These are phyloP conservation scores for Coemansia sp. DNA, from an alignment of 192 early-diverging fungal species.

Conservation along the genomic window DNA sequence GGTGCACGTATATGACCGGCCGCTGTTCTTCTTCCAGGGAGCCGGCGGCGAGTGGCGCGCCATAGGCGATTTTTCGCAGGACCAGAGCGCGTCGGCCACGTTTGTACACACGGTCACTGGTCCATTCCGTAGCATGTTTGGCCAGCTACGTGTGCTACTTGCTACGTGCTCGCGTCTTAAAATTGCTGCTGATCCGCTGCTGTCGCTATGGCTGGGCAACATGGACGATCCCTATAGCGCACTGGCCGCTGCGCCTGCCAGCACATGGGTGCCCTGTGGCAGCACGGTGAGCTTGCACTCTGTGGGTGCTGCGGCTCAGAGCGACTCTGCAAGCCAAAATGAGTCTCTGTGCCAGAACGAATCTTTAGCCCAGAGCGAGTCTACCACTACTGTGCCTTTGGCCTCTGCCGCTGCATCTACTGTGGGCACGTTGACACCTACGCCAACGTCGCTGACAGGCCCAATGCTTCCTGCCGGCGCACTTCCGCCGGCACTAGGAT, in stretches of 20 bases:
- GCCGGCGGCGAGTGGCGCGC: constrained; percentile 32
- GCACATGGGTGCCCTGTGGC: constrained; percentile 37
- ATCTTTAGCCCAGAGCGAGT: no score
- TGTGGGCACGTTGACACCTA: constrained; percentile 40
- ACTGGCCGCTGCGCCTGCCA: constrained; percentile 22
- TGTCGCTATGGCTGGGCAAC: constrained; percentile 49
- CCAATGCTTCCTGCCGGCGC: constrained; percentile 3
- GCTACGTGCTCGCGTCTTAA: constrained; percentile 48
- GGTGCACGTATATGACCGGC: constrained; percentile 42
- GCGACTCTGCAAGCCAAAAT: no score
- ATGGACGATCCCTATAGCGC: constrained; percentile 48
- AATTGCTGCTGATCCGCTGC: constrained; percentile 36
- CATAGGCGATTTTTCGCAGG: constrained; percentile 46
- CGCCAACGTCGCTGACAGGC: constrained; percentile 24
- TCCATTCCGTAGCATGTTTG: constrained; percentile 32
- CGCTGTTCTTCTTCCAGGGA: constrained; percentile 34
- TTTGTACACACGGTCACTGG: constrained; percentile 37
- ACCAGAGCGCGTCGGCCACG: constrained; percentile 29
- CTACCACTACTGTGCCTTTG: no score
- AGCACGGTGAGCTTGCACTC: constrained; percentile 30
- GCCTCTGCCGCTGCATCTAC: constrained; percentile 35
- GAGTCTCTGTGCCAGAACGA: no score
- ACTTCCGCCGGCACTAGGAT: constrained; percentile 11
- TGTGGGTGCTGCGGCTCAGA: not conserved
- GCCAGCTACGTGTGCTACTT: constrained; percentile 42